Base-by-base conservation (phyloP, 2,329 filamentous ascomycete species). In the Aspergillus hiratsukae region DNA sequence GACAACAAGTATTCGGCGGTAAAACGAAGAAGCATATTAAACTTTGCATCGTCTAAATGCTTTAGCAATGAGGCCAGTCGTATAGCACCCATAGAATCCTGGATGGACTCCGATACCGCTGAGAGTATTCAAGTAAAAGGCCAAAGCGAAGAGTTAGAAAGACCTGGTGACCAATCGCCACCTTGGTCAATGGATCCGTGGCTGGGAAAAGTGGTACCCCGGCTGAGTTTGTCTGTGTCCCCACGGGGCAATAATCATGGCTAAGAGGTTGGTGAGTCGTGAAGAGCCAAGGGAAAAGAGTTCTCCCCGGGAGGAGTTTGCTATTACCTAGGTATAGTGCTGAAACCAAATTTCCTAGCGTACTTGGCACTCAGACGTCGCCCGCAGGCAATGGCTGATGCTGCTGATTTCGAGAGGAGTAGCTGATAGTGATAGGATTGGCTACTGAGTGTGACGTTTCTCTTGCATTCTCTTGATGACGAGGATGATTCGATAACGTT, bases 21-120 rank as follows among this genome's bases (percentile, higher is more conserved):
- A 23, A 23, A 23, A 23, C 23, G 23, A 23, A 23, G 17, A 35
- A 35, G 31, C 14, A 35, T 6, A 17, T 43, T 43, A 21, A 11
- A 43, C 40, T 43, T 21, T 43, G 40, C n/a, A 19, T 43, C 40
- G 17, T 21, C 31, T 35, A 35, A 35, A 35, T 17, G 31, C 23
- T 35, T 35, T 17, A 17, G 4, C 11, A 35, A 35, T 35, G 17
- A 35, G 31, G 28, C 7, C 28, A 10, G 28, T 28, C 28, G 11
- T 40, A 43, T 43, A 43, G 40, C 40, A 43, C 8, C 19, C 40
- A 5, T 21, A 21, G 19, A 7, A 17, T 23, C 49, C 27, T 5
- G 23, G 46, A 29, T 3, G 3, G 4, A 45, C 56, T 58, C 56
- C 52, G 56, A 55, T 55, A 29, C 56, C 52, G 56, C 56, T 52